Evolutionary conservation across 148 eudicot species (phyloP).

Genomic region (Rheum nobile): DNA sequence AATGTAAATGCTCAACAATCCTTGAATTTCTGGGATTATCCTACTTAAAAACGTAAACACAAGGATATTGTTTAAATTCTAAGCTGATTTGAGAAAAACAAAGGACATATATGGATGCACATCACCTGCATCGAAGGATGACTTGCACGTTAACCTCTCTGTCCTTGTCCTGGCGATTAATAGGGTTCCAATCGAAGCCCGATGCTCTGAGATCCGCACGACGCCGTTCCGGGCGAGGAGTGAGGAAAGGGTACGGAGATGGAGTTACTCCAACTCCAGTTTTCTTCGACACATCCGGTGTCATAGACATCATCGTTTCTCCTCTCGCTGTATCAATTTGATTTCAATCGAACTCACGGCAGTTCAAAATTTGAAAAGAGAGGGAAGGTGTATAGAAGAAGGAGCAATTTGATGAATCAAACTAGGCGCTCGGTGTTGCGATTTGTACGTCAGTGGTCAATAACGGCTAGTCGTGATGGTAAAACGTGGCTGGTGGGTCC

Average conservation of each 20-base stretch:
- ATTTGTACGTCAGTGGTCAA: neutral
- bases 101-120: neutral
- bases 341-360: neutral
- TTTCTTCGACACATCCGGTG: slow-evolving; percentile 60
- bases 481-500: slow-evolving; percentile 7
- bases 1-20: neutral
- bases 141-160: slow-evolving; percentile 74
- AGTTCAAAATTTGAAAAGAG: slow-evolving; percentile 3
- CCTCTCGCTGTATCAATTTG: neutral
- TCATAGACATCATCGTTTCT: slow-evolving; percentile 38
- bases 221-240: slow-evolving; percentile 68
- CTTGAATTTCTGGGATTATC: neutral
- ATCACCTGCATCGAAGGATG: slow-evolving; percentile 81
- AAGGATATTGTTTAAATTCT: neutral
- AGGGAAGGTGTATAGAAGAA: neutral
- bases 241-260: slow-evolving; percentile 62
- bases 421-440: neutral
- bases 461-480: slow-evolving; percentile 9
- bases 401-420: neutral
- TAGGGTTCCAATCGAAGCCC: slow-evolving; percentile 28
- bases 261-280: slow-evolving; percentile 50
- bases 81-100: neutral
- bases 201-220: slow-evolving; percentile 32
- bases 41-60: neutral
- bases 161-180: slow-evolving; percentile 42